Base-by-base conservation (phyloP, 2,329 filamentous ascomycete species). In the Colletotrichum brevisporum region DNA sequence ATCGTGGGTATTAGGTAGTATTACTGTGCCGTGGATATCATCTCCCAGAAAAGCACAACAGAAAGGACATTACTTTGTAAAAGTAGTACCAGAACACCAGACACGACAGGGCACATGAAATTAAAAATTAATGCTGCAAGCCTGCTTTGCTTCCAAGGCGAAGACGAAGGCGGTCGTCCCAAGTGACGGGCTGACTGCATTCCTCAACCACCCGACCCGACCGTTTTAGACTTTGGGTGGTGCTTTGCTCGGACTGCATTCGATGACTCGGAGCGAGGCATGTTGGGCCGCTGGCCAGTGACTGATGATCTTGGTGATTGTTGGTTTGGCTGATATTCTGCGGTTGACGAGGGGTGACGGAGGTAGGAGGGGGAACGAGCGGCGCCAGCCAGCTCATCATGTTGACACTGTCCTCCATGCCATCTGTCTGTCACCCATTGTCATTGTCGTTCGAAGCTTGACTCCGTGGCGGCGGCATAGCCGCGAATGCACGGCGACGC, bases 81-180 rank as follows among this genome's bases (percentile, higher is more conserved):
- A 24, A 3, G 4, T 24, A 24, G 21, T 24, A 24, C 21, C 21
- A 24, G 21, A 24, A 24, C 21, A 24, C 21, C 26, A 2, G 6
- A 24, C n/a, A 36, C 31, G 55, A 43, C 55, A 58, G n/a, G 57
- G 47, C 31, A 60, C 47, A 43, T 52, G 57, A 51, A 52, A 60
- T 52, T 52, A 51, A 26, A 45, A n/a, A 4, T 36, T 6, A 16
- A 43, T 43, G 41, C 41, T 43, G 41, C 31, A 36, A 36, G 31
- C 31, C 31, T 31, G 31, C 31, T 10, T 31, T 36, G 31, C 31
- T 36, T 9, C 31, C 31, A 36, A 36, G 31, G 31, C 6, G 31
- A 36, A 12, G 31, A 8, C 31, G 31, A 36, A 36, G 31, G 31
- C 31, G 31, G 31, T 66, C 55, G 55, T 61, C 62, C 66, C 55